Evolutionary conservation across 78 protist genomes (phyloP).

Genomic region (Blattamonas nauphoetae): DNA sequence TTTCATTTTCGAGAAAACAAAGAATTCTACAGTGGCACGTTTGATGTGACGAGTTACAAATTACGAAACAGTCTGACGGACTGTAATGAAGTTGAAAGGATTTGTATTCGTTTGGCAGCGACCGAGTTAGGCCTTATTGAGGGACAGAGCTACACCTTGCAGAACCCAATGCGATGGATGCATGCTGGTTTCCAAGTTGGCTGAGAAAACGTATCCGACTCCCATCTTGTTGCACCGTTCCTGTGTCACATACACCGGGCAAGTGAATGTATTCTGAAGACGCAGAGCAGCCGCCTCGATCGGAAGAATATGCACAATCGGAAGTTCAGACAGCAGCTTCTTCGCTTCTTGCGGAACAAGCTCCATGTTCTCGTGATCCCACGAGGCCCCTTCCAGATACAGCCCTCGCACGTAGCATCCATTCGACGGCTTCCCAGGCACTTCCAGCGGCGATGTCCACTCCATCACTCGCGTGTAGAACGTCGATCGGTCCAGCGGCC

Average conservation of each 20-base stretch:
- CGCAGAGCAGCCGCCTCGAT: slow-evolving; percentile 47
- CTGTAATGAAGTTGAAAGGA: too few relatives aligned
- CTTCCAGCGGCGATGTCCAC: not conserved
- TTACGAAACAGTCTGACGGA: too few relatives aligned
- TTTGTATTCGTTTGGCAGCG: too few relatives aligned
- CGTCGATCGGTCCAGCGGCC: slow-evolving; percentile 77
- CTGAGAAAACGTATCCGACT: slow-evolving; percentile 74
- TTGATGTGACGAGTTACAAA: too few relatives aligned
- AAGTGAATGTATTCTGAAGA: slow-evolving; percentile 45
- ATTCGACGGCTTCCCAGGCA: slow-evolving; percentile 11
- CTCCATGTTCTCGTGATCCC: slow-evolving; percentile 41
- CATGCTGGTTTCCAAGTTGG: too few relatives aligned
- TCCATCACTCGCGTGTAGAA: slow-evolving; percentile 55
- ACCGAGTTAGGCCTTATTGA: slow-evolving; percentile 12
- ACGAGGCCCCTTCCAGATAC: slow-evolving; percentile 72
- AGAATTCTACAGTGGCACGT: too few relatives aligned
- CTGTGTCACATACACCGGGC: slow-evolving; percentile 79
- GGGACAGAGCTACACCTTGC: slow-evolving; percentile 16
- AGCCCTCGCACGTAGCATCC: slow-evolving; percentile 71
- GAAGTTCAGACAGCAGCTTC: slow-evolving; percentile 52
- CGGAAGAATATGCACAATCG: slow-evolving; percentile 70
- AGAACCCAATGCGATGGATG: slow-evolving; percentile 40
- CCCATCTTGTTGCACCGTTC: slow-evolving; percentile 67
- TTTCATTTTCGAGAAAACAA: too few relatives aligned
- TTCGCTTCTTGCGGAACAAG: slow-evolving; percentile 58